Base-by-base conservation (phyloP, 2,329 filamentous ascomycete species). In the Rhexocercosporidium sp. region DNA sequence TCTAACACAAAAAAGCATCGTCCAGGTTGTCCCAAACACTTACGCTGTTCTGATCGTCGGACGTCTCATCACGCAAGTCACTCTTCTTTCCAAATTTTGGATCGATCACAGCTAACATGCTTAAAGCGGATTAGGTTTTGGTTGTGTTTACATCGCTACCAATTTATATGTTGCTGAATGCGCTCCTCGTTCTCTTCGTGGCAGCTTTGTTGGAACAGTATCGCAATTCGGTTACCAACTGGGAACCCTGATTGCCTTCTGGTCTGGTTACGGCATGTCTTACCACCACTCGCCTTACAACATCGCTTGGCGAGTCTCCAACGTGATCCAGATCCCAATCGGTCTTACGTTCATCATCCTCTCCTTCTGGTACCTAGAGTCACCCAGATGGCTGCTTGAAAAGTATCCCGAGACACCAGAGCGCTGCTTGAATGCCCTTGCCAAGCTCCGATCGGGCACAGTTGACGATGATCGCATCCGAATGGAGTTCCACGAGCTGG, bases 391-490 rank as follows among this genome's bases (percentile, higher is more conserved):
- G 90, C 83, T 85, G 75, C 84, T 92, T 67, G 67, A 34, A 69
- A 84, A 90, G 78, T 83, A 86, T 68, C 83, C 84, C 70, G 83
- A 85, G 73, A 83, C 88, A 67, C 75, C 90, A 64, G 88, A 90
- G 1, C 82, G 82, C n/a, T 89, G 89, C 6, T 84, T 87, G 27
- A 77, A 76, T 2, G 82, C 87, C 4, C 84, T 92, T 22, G 79
- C 77, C 16, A 82, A 79, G 34, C 88, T 92, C 66, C 88, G 90
- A 46, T 86, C 88, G 46, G 87, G 86, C 0, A 87, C 90, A 16
- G 81, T 88, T 66, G 86, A 90, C 65, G 86, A 92, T 63, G 89
- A 92, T 70, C 85, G 88, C 49, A 90, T 92, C 75, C 79, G 91
- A 3, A 77, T 86, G 29, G 81, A 83, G 41, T 92, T 92, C 76